phyloP scores from a whole-genome alignment of 495 filamentous ascomycete genomes.

The Stereocaulon alpinum region DNA sequence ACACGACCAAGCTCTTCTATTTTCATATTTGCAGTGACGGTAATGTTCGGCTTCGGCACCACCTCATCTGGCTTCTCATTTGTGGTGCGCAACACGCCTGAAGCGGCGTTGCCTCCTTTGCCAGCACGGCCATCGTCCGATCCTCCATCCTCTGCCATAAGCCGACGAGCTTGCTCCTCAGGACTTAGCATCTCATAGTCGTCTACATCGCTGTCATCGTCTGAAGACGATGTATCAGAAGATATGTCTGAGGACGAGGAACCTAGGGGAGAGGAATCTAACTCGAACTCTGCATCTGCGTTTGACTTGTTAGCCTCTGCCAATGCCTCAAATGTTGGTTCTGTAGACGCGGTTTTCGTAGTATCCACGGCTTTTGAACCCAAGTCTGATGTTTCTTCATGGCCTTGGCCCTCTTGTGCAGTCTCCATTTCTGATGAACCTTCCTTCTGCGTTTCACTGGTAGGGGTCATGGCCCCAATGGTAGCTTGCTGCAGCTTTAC shows the following conservation, averaged over 20 bases:
- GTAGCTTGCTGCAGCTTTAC: neutral
- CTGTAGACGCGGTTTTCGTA: neutral
- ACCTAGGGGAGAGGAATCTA: conserved; percentile 53
- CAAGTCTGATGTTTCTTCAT: neutral
- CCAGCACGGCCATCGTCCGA: conserved; percentile 58
- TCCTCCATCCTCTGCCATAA: conserved; percentile 64
- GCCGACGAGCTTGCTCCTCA: conserved; percentile 65
- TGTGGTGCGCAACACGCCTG: conserved; percentile 50
- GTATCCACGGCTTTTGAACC: neutral
- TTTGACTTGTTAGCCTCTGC: conserved; percentile 43
- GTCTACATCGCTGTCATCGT: conserved; percentile 59
- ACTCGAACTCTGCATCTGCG: conserved; percentile 61
- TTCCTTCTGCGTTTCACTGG: neutral
- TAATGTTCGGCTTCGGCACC: conserved; percentile 62
- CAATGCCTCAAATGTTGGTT: conserved; percentile 11
- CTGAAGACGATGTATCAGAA: conserved; percentile 44
- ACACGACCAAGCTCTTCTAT: conserved; percentile 64
- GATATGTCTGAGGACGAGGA: conserved; percentile 39
- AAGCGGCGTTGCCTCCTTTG: conserved; percentile 32
- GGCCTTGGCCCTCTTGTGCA: neutral
- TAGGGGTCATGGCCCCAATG: neutral
- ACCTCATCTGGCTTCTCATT: conserved; percentile 62
- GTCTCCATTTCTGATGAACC: neutral
- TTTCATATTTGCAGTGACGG: conserved; percentile 61
- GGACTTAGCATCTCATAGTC: conserved; percentile 61